A percentile compares a stretch with the other conserved stretches of the same genome.
Conservation (phyloP, 768 basidiomycete genomes). For the Dacryopinax spathularia region DNA sequence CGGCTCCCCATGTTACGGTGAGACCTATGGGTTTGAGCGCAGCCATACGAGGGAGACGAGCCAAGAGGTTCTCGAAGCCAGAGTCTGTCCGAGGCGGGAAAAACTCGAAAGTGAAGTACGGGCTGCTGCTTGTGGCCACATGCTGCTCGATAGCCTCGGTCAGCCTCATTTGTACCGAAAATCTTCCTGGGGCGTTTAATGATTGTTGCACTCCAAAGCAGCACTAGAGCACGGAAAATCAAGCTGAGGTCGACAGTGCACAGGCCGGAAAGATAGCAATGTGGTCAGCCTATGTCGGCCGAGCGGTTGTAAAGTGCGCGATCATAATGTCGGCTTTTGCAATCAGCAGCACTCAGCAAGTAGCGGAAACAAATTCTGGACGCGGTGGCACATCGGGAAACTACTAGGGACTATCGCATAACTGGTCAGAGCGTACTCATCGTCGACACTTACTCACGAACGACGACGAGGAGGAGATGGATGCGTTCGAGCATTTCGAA, state of each 20-base stretch:
- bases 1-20: slow-evolving; percentile 95
- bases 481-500: slow-evolving; percentile 11
- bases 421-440: background rate
- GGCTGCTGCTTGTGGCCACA: slow-evolving; percentile 26
- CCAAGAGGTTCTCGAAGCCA: slow-evolving; percentile 83
- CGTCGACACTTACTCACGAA: background rate
- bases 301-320: no score
- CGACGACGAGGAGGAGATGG: slow-evolving; percentile 1
- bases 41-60: slow-evolving; percentile 75
- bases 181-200: background rate
- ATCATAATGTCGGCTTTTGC: no score
- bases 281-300: no score
- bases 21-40: slow-evolving; percentile 65
- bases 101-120: slow-evolving; percentile 91
- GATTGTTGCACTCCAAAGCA: background rate
- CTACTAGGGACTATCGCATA: background rate
- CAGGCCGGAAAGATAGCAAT: no score
- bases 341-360: background rate
- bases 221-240: no score
- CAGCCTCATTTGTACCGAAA: slow-evolving; percentile 44
- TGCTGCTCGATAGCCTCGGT: slow-evolving; percentile 47
- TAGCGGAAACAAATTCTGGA: background rate
- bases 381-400: background rate
- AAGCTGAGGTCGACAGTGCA: no score
- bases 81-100: slow-evolving; percentile 90